Conservation (phyloP, 2,329 filamentous ascomycete species). For the Pestalotiopsis sp. region DNA sequence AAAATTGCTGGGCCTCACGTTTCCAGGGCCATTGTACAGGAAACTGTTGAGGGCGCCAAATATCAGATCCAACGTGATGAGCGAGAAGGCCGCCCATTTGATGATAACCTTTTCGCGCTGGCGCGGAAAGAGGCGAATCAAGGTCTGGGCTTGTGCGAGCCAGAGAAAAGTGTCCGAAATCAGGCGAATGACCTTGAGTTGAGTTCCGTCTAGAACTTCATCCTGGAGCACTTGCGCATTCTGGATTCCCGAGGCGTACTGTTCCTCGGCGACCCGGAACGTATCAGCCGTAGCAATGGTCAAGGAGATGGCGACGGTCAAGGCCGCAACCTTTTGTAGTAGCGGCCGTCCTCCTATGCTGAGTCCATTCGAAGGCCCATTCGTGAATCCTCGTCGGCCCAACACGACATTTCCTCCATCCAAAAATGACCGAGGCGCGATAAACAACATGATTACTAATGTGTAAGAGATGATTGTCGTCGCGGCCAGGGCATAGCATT, state of each 20-base stretch:
- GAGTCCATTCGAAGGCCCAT: constrained; percentile 75
- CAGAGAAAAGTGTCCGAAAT: constrained; percentile 96
- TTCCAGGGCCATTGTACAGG: constrained; percentile 52
- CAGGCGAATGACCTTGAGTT: constrained; percentile 87
- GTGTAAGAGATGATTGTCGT: constrained; percentile 91
- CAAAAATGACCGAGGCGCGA: constrained; percentile 92
- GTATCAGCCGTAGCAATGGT: constrained; percentile 94
- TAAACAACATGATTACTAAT: constrained; percentile 89
- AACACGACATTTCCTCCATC: constrained; percentile 83
- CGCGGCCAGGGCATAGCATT: constrained; percentile 89
- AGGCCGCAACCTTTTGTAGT: constrained; percentile 81
- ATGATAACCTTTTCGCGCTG: constrained; percentile 98
- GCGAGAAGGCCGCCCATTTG: constrained; percentile 95
- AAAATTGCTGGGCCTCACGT: constrained; percentile 72
- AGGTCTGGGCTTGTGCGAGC: constrained; percentile 94
- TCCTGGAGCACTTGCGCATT: constrained; percentile 77
- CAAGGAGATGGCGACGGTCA: constrained; percentile 79
- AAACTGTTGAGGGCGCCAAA: constrained; percentile 95
- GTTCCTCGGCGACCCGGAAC: constrained; percentile 78
- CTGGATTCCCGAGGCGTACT: constrained; percentile 79
- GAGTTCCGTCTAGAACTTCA: constrained; percentile 79
- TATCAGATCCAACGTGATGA: constrained; percentile 87
- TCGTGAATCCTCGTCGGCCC: constrained; percentile 81
- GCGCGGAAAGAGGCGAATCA: constrained; percentile 93
- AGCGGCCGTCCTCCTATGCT: constrained; percentile 90